A percentile compares a stretch with the other conserved stretches of the same genome.
Conservation (phyloP, 2,329 filamentous ascomycete genomes). For the Fusarium mundagurra region DNA sequence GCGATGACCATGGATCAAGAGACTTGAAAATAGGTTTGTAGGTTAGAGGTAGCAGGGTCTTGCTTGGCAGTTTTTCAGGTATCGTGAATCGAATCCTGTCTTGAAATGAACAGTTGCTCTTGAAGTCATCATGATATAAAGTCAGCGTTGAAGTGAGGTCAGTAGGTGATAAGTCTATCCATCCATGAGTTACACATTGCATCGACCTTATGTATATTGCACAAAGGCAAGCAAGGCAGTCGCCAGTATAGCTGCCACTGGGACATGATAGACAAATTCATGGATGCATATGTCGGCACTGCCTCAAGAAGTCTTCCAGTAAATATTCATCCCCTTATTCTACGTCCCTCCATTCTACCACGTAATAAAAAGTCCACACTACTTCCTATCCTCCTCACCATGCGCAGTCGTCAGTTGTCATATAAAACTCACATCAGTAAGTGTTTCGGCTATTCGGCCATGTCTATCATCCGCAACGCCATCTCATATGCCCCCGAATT, state of each 20-base stretch:
- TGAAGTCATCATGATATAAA: background rate
- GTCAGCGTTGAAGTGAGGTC: background rate
- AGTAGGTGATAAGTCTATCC: too few species aligned
- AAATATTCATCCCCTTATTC: background rate
- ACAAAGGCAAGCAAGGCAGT: background rate
- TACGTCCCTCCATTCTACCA: background rate
- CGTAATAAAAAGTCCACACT: background rate
- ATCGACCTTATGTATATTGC: background rate
- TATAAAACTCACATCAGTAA: conserved; percentile 23
- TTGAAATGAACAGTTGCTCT: conserved; percentile 5
- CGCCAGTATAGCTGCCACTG: background rate
- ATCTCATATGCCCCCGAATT: conserved; percentile 39
- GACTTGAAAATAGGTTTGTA: background rate
- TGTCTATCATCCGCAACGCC: conserved; percentile 44
- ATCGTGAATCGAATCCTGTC: conserved; percentile 24
- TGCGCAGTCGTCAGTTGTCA: conserved; percentile 22
- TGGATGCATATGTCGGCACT: background rate
- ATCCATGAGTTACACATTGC: background rate
- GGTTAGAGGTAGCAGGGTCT: background rate
- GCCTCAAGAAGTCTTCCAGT: background rate
- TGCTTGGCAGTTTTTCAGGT: background rate
- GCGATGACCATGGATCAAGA: background rate
- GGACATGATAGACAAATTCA: background rate
- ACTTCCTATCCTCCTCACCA: background rate
- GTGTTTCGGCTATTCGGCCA: conserved; percentile 22